Evolutionary conservation across 345 rosid species (phyloP).

Genomic region (Sisymbrium altissimum): DNA sequence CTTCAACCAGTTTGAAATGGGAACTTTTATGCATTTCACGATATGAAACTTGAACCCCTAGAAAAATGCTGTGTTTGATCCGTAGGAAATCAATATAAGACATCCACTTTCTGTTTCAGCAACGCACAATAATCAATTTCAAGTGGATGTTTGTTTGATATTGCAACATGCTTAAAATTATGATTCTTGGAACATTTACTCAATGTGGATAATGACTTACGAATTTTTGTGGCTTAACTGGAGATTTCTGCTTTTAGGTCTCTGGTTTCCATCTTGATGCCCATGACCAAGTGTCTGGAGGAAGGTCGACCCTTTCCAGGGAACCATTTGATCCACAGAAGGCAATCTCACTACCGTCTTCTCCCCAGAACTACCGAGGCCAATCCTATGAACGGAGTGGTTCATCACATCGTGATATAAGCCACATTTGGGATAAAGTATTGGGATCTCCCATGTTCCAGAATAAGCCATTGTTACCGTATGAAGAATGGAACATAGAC

Average conservation of each 20-base stretch:
- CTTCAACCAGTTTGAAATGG: neutral
- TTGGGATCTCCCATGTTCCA: conserved; percentile 84
- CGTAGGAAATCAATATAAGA: neutral
- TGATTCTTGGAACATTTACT: conserved; percentile 9
- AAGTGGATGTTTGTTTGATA: neutral
- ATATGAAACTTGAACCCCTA: neutral
- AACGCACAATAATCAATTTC: conserved; percentile 2
- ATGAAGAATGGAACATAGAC: conserved; percentile 91
- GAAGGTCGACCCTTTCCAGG: conserved; percentile 61
- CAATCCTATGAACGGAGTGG: conserved; percentile 58
- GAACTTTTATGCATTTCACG: neutral
- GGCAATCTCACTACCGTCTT: conserved; percentile 91
- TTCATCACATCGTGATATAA: conserved; percentile 38
- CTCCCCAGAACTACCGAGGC: conserved; percentile 74
- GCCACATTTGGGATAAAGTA: conserved; percentile 78
- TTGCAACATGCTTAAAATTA: conserved; percentile 5
- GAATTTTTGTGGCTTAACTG: conserved; percentile 15
- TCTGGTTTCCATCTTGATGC: conserved; percentile 61
- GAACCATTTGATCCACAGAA: conserved; percentile 69
- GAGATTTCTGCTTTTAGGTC: conserved; percentile 40
- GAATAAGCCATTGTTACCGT: conserved; percentile 69
- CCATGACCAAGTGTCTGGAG: conserved; percentile 54
- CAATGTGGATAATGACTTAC: conserved; percentile 11
- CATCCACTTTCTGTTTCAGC: neutral
- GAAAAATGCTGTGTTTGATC: neutral